phyloP scores from a whole-genome alignment of 2,329 filamentous ascomycete species.

The Dactylellina sp. region DNA sequence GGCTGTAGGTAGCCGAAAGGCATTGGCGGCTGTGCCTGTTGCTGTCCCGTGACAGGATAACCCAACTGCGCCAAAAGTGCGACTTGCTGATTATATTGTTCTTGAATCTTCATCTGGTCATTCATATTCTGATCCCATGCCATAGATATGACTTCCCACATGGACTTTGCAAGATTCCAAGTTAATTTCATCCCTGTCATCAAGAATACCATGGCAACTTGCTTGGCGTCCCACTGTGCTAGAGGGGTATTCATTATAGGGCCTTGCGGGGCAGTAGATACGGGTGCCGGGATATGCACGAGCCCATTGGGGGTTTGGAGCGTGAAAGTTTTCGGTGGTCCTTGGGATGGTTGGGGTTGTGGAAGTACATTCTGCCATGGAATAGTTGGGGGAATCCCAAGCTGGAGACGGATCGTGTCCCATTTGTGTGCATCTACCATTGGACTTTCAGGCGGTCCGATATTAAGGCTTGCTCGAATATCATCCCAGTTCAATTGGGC shows the following conservation, averaged over 20 bases:
- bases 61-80: conserved; percentile 3
- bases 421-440: conserved; percentile 1
- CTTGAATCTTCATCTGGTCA: conserved; percentile 28
- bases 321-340: not conserved
- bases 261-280: not conserved
- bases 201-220: conserved; percentile 6
- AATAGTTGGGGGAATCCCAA: not conserved
- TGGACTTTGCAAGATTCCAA: conserved; percentile 30
- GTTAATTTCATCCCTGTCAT: conserved; percentile 29
- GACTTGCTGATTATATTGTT: conserved; percentile 19
- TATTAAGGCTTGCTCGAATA: not conserved
- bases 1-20: too few species aligned
- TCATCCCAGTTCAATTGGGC: not conserved
- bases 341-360: not conserved
- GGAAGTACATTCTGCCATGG: not conserved
- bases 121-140: conserved; percentile 40
- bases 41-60: not conserved
- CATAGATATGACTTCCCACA: conserved; percentile 26
- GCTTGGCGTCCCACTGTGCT: conserved; percentile 25
- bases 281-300: conserved; percentile 15
- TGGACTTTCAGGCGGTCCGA: not conserved
- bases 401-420: not conserved
- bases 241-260: conserved; percentile 10
- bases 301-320: conserved; percentile 26
- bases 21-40: not conserved